Evolutionary conservation across 352 stramenopile species (phyloP), one percentile per base, ranked within the genome.

Genomic region (Phytophthora pisi): DNA sequence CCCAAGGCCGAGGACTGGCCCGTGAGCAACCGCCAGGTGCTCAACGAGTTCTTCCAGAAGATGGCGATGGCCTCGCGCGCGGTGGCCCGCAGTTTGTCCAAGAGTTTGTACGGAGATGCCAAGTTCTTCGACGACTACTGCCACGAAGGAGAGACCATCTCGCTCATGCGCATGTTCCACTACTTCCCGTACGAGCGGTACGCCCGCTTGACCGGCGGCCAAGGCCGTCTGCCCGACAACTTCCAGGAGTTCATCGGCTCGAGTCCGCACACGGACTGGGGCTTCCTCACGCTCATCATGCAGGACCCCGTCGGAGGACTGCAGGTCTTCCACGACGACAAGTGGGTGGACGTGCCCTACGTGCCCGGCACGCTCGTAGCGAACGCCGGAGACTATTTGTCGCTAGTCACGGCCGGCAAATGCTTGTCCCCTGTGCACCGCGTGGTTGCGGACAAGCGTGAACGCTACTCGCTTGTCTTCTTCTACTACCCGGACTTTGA

Each of bases 401-500:
- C 85, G 43, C 82, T 95, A 46, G 75, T 89, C 20, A 93, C 87
- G 10, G 63, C 75, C 11, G 84, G 82, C 28, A 73, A 78, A 11
- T 93, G 82, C 56, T 62, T 86, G 10, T 93, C 87, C 7, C 87
- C 87, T 2, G 75, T 95, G 56, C 87, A 95, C 57, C 85, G 85
- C 24, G 87, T 95, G 13, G 65, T 94, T 23, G 82, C 79, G 3
- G 78, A 91, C 61, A 83, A 89, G 47, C 74, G 77, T 40, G 85
- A 95, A 58, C 85, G 87, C 45, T 89, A 87, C 72, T 95, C 87
- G 51, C 87, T 92, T 64, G 85, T 93, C 43, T 92, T 92, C 61
- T 95, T 95, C 72, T 95, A 91, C 74, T 93, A 95, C 55, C 87
- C 87, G 11, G 81, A 89, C 78, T 93, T 90, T 58, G 82, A 89